Evolutionary conservation across 2,329 filamentous ascomycete genomes (phyloP).

Genomic region (Colletotrichum sp.): DNA sequence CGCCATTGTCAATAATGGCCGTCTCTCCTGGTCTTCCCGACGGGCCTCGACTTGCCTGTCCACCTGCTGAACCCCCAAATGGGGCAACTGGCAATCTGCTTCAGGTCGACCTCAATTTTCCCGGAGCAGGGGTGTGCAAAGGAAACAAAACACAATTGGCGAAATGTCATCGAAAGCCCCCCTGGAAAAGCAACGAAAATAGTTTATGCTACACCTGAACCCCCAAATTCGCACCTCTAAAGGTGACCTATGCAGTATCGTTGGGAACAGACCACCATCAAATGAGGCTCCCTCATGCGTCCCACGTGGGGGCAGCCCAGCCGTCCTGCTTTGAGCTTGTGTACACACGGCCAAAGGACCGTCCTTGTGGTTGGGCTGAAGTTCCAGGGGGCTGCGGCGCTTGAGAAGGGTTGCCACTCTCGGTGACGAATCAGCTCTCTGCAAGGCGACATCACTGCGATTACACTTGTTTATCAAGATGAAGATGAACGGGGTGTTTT

Average conservation of each 20-base stretch:
- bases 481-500: background rate
- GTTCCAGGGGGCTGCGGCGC: background rate
- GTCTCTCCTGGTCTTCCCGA: background rate
- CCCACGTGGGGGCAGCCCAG: slow-evolving; percentile 10
- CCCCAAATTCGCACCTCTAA: background rate
- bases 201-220: background rate
- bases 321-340: background rate
- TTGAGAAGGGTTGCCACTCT: background rate
- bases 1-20: slow-evolving; percentile 8
- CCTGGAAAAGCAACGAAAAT: background rate
- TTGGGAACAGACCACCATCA: slow-evolving; percentile 11
- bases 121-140: background rate
- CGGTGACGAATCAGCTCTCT: background rate
- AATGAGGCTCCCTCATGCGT: slow-evolving; percentile 15
- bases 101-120: background rate
- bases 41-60: background rate
- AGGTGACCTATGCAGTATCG: background rate
- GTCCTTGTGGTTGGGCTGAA: background rate
- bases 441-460: background rate
- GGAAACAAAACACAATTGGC: slow-evolving; percentile 12
- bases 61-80: background rate
- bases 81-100: background rate
- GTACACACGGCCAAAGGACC: background rate
- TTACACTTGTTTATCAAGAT: background rate
- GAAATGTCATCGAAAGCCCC: background rate